Conservation (phyloP, 345 rosid genomes). For the Populus davidiana region DNA sequence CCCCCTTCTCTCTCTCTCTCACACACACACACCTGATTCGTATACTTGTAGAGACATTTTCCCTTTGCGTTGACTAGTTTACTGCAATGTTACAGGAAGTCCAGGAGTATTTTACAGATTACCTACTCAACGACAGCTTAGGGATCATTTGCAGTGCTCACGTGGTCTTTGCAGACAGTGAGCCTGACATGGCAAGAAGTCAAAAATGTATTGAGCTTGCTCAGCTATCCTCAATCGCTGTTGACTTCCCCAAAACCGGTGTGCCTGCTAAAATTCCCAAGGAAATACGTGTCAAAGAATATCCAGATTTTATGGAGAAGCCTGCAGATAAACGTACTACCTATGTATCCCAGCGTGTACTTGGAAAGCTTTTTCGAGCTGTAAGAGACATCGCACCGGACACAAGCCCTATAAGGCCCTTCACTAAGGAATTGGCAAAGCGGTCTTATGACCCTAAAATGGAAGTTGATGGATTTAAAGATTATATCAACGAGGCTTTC, state of each 20-base stretch:
- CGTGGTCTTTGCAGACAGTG: slow-evolving; percentile 38
- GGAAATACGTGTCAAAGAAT: slow-evolving; percentile 34
- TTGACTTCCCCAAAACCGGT: slow-evolving; percentile 63
- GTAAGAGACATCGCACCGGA: slow-evolving; percentile 37
- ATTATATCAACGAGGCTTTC: slow-evolving; percentile 30
- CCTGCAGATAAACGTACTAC: slow-evolving; percentile 25
- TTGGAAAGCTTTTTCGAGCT: slow-evolving; percentile 55
- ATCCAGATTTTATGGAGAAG: slow-evolving; percentile 69
- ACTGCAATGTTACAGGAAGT: slow-evolving; percentile 36
- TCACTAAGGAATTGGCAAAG: slow-evolving; percentile 36
- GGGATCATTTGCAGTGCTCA: slow-evolving; percentile 51
- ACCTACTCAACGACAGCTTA: slow-evolving; percentile 48
- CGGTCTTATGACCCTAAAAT: slow-evolving; percentile 43
- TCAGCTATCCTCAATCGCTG: slow-evolving; percentile 39
- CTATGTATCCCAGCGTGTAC: slow-evolving; percentile 37
- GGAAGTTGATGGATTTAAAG: slow-evolving; percentile 52
- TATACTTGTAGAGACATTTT: background rate
- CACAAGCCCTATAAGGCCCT: slow-evolving; percentile 18
- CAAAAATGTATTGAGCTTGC: slow-evolving; percentile 43
- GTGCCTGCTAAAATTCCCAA: slow-evolving; percentile 46
- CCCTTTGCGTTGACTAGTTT: background rate
- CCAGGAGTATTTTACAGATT: slow-evolving; percentile 44
- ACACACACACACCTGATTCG: background rate
- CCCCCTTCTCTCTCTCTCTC: background rate
- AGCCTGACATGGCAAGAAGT: slow-evolving; percentile 39